Percentiles rank a stretch among this genome's conserved stretches.
phyloP scores from a whole-genome alignment of 2,329 filamentous ascomycete species.

The Colletotrichum tofieldiae region DNA sequence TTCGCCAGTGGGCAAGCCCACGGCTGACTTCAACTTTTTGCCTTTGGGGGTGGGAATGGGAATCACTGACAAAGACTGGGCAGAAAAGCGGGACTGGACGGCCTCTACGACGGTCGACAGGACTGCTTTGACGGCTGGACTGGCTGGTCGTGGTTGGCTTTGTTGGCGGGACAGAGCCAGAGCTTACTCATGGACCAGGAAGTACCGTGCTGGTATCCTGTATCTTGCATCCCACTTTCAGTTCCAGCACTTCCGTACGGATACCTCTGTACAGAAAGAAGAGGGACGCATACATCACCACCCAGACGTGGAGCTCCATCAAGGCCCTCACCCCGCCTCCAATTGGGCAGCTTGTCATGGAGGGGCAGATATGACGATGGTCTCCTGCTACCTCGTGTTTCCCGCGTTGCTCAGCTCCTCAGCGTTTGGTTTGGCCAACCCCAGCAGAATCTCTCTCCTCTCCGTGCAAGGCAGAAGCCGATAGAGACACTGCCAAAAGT shows the following conservation, averaged over 20 bases:
- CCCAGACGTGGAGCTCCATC: constrained; percentile 31
- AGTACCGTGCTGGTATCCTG: constrained; percentile 26
- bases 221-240: constrained; percentile 26
- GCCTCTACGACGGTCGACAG: constrained; percentile 17
- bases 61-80: constrained; percentile 25
- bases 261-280: constrained; percentile 28
- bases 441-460: background rate
- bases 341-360: constrained; percentile 35
- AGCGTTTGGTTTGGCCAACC: background rate
- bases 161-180: constrained; percentile 24
- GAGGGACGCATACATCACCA: constrained; percentile 38
- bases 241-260: constrained; percentile 39
- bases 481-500: background rate
- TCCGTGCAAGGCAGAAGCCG: background rate
- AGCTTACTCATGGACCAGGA: constrained; percentile 41
- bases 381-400: constrained; percentile 33
- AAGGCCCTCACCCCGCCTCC: constrained; percentile 16
- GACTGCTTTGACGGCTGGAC: constrained; percentile 29
- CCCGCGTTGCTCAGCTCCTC: constrained; percentile 24
- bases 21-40: constrained; percentile 7
- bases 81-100: constrained; percentile 31
- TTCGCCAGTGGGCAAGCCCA: constrained; percentile 25
- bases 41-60: constrained; percentile 3
- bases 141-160: constrained; percentile 29
- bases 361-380: constrained; percentile 42